Conservation (phyloP, 1,139 yeast genomes). For the Saccharomycopsis crataegensis region DNA sequence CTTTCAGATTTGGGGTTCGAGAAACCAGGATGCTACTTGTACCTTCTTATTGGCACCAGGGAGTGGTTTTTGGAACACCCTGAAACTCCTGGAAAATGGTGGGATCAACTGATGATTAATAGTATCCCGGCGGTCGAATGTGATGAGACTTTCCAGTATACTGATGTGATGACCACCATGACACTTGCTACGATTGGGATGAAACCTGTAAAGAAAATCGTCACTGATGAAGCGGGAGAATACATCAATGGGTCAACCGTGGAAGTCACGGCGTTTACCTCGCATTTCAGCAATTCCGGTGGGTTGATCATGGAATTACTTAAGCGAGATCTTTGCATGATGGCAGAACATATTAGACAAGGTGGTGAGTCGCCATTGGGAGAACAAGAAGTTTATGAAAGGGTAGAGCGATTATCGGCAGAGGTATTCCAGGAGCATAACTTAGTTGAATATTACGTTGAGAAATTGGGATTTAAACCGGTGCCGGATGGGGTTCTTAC, state of each 20-base stretch:
- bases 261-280: conserved; percentile 48
- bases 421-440: conserved; percentile 46
- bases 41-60: neutral
- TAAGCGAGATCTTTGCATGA: conserved; percentile 3
- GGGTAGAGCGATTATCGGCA: conserved; percentile 27
- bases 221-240: neutral
- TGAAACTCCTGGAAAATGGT: neutral
- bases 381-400: neutral
- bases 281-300: conserved; percentile 41
- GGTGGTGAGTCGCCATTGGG: neutral
- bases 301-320: conserved; percentile 29
- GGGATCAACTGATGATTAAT: neutral
- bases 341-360: conserved; percentile 11
- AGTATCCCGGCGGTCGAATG: conserved; percentile 2
- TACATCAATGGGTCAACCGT: conserved; percentile 16
- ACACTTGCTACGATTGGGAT: conserved; percentile 41
- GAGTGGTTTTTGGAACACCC: neutral
- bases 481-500: neutral
- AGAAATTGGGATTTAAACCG: conserved; percentile 34
- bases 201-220: conserved; percentile 26
- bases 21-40: conserved; percentile 8
- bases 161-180: conserved; percentile 21
- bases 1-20: conserved; percentile 29
- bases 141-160: conserved; percentile 27
- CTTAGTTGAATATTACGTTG: conserved; percentile 38